phyloP scores from a whole-genome alignment of 2,329 filamentous ascomycete species.

The Diaporthe humulicola region DNA sequence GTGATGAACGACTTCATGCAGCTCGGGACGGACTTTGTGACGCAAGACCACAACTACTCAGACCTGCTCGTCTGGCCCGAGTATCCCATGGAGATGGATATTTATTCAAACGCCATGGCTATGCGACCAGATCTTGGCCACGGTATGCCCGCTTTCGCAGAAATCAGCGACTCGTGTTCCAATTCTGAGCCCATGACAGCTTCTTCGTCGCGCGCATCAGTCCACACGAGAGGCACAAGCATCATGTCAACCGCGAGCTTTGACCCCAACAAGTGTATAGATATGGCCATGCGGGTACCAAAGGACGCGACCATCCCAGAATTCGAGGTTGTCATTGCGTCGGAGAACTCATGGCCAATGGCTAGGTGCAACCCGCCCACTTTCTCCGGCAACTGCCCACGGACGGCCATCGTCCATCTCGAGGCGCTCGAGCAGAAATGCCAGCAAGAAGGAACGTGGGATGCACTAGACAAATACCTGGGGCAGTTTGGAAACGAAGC shows the following conservation, averaged over 20 bases:
- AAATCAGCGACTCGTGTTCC: constrained; percentile 57
- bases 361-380: constrained; percentile 63
- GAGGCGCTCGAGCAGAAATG: constrained; percentile 65
- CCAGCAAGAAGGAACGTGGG: constrained; percentile 62
- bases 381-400: constrained; percentile 59
- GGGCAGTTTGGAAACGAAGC: constrained; percentile 53
- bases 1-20: constrained; percentile 59
- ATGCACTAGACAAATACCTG: constrained; percentile 57
- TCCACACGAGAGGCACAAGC: constrained; percentile 62
- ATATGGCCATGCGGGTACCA: constrained; percentile 46
- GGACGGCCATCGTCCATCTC: constrained; percentile 65
- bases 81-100: constrained; percentile 58
- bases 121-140: constrained; percentile 50
- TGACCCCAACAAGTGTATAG: constrained; percentile 51
- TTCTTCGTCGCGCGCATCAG: constrained; percentile 57
- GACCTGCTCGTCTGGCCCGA: constrained; percentile 60
- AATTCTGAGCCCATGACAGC: constrained; percentile 56
- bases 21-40: constrained; percentile 51
- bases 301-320: constrained; percentile 55
- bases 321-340: constrained; percentile 60
- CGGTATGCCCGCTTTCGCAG: constrained; percentile 53
- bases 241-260: constrained; percentile 58
- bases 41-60: constrained; percentile 55
- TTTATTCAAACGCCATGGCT: constrained; percentile 52
- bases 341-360: constrained; percentile 65